Conservation (phyloP, 2,329 filamentous ascomycete genomes). For the Cryphonectria japonica region DNA sequence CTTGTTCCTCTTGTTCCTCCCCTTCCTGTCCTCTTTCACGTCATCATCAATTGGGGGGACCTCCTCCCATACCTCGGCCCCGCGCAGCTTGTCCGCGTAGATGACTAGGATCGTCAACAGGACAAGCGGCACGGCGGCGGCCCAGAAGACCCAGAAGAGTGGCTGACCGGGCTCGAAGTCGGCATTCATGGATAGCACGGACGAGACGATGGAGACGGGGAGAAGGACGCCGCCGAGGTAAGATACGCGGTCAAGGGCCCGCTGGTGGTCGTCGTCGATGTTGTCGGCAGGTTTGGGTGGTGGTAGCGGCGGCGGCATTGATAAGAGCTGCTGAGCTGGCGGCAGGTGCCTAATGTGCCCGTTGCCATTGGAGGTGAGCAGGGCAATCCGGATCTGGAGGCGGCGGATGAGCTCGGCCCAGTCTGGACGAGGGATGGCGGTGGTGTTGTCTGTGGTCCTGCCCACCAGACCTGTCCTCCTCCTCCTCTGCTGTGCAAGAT, state of each 20-base stretch:
- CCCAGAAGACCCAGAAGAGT: constrained; percentile 56
- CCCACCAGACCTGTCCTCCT: background rate
- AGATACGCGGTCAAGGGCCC: constrained; percentile 50
- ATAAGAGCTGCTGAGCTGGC: background rate
- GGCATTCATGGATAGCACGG: constrained; percentile 52
- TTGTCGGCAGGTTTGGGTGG: background rate
- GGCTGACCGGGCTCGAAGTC: constrained; percentile 46
- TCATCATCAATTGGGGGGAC: constrained; percentile 32
- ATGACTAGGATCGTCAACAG: constrained; percentile 48
- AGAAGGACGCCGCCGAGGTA: constrained; percentile 55
- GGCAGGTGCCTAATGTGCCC: background rate
- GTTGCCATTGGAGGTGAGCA: constrained; percentile 31
- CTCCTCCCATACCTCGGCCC: constrained; percentile 51
- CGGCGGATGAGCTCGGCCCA: constrained; percentile 41
- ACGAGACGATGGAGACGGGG: constrained; percentile 52
- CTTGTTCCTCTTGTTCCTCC: background rate
- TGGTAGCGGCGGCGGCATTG: background rate
- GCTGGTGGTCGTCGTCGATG: constrained; percentile 32
- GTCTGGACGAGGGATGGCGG: constrained; percentile 24
- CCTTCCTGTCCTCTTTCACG: background rate
- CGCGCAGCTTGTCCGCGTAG: constrained; percentile 53
- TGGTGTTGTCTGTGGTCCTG: background rate
- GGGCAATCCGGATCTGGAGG: constrained; percentile 34
- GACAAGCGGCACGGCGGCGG: constrained; percentile 44
- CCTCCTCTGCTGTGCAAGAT: constrained; percentile 6